Conservation (phyloP, 169 alveolate species). For the Theileria equi region DNA sequence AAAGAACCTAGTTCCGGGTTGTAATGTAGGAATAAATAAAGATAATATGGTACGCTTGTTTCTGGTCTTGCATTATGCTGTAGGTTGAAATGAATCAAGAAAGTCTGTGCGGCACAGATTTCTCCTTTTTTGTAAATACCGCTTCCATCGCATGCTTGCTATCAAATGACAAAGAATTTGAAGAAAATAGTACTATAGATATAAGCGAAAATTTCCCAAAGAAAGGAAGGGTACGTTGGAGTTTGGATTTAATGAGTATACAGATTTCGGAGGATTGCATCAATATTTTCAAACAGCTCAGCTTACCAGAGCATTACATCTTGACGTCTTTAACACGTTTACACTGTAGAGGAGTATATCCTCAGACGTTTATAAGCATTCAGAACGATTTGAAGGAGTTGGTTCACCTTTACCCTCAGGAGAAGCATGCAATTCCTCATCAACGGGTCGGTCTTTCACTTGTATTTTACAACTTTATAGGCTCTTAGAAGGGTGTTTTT, state of each 20-base stretch:
- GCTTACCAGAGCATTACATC: conserved; percentile 41
- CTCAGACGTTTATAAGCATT: conserved; percentile 27
- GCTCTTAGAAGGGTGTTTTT: conserved; percentile 39
- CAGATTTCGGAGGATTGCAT: neutral
- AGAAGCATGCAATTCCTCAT: conserved; percentile 23
- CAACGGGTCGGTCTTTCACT: conserved; percentile 18
- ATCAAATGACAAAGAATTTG: no score
- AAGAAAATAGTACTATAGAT: neutral
- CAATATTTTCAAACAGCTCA: conserved; percentile 17
- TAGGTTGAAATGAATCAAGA: no score
- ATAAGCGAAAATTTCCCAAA: neutral
- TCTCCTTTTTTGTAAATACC: no score
- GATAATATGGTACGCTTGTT: conserved; percentile 36
- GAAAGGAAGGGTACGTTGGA: neutral
- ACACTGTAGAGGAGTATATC: conserved; percentile 47
- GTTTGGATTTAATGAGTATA: no score
- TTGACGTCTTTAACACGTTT: conserved; percentile 39
- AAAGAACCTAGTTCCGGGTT: conserved; percentile 1
- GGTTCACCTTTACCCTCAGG: conserved; percentile 30
- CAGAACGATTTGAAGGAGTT: conserved; percentile 35
- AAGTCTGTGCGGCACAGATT: no score
- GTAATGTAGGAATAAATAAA: conserved; percentile 5
- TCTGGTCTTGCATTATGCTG: no score
- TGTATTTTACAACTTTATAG: conserved; percentile 16
- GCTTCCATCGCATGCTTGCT: no score